phyloP scores from a whole-genome alignment of 768 basidiomycete species.

The Tulasnella sp. region DNA sequence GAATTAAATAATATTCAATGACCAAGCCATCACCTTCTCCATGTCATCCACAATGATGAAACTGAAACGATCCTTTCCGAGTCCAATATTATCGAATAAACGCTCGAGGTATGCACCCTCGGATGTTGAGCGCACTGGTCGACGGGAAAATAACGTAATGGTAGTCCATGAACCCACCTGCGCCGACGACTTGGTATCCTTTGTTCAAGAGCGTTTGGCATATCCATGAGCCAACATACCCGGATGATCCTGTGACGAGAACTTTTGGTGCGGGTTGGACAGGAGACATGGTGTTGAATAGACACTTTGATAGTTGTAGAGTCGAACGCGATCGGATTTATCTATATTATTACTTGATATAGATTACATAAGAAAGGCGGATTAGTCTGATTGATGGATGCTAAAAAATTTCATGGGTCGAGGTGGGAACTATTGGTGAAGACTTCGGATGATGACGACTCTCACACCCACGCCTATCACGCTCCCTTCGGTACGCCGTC shows the following conservation, averaged over 20 bases:
- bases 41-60: conserved; percentile 46
- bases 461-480: too few relatives aligned
- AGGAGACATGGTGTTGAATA: not conserved
- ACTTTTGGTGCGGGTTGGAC: conserved; percentile 10
- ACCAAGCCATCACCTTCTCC: not conserved
- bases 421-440: too few relatives aligned
- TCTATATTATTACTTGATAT: too few relatives aligned
- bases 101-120: conserved; percentile 51
- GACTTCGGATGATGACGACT: too few relatives aligned
- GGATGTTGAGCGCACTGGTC: conserved; percentile 43
- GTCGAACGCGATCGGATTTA: too few relatives aligned
- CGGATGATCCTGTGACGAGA: conserved; percentile 17
- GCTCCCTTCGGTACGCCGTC: too few relatives aligned
- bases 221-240: conserved; percentile 15
- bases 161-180: not conserved
- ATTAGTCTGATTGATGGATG: too few relatives aligned
- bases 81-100: conserved; percentile 39
- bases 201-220: conserved; percentile 11
- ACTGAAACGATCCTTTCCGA: conserved; percentile 42
- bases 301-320: too few relatives aligned
- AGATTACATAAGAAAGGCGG: too few relatives aligned
- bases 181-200: conserved; percentile 11
- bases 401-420: too few relatives aligned
- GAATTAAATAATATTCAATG: not conserved
- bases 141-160: not conserved